These are phyloP conservation scores for Poronia punctata DNA, from an alignment of 495 filamentous ascomycete species.

Conservation along the genomic window DNA sequence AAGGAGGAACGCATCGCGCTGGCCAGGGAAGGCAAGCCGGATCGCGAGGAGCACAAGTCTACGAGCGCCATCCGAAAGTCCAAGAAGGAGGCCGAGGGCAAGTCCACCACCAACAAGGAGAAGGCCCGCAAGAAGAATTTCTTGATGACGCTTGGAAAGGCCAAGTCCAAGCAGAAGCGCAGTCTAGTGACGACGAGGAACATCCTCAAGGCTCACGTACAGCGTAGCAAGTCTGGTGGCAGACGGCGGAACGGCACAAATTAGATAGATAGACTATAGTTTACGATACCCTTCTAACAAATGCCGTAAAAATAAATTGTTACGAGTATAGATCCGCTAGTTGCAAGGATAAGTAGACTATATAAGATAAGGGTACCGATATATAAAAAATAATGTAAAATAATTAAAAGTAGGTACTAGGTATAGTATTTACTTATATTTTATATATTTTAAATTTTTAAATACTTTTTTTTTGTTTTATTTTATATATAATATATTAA, in stretches of 20 bases:
- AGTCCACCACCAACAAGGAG: slow-evolving; percentile 96
- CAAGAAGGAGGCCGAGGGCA: slow-evolving; percentile 78
- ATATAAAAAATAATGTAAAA: no score
- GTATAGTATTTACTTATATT: no score
- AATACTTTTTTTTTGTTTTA: no score
- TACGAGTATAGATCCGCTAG: no score
- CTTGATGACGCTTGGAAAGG: slow-evolving; percentile 94
- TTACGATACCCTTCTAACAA: no score
- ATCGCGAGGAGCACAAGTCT: slow-evolving; percentile 69
- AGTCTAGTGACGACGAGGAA: slow-evolving; percentile 77
- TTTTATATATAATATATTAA: no score
- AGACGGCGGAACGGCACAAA: slow-evolving; percentile 72
- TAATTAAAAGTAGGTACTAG: no score
- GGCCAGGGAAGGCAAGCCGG: slow-evolving; percentile 67
- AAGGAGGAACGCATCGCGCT: slow-evolving; percentile 76
- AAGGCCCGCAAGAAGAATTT: slow-evolving; percentile 97
- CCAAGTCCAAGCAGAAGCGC: slow-evolving; percentile 84
- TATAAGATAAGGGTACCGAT: no score
- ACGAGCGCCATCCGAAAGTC: slow-evolving; percentile 73
- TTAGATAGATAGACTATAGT: no score
- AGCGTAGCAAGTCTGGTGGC: slow-evolving; percentile 77
- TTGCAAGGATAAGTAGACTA: no score
- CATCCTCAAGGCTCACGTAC: slow-evolving; percentile 72
- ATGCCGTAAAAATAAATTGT: no score
- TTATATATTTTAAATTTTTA: no score